Evolutionary conservation across 768 basidiomycete species (phyloP).

Genomic region (Ramaria sp.): DNA sequence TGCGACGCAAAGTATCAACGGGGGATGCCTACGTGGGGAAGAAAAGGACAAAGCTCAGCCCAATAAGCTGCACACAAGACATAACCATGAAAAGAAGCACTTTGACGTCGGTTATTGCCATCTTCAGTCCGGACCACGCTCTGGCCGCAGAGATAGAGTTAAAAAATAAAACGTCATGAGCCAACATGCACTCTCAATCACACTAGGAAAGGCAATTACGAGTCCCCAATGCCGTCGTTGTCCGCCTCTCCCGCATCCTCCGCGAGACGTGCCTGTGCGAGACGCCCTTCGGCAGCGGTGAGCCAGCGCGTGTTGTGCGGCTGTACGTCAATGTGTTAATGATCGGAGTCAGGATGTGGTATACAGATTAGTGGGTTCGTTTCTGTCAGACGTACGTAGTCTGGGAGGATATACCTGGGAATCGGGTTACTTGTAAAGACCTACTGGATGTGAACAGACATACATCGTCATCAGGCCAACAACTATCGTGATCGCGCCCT

Average conservation of each 20-base stretch:
- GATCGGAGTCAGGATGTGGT: not conserved
- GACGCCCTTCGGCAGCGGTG: constrained; percentile 32
- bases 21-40: constrained; percentile 25
- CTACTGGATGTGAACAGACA: constrained; percentile 12
- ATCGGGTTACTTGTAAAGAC: not conserved
- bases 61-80: constrained; percentile 12
- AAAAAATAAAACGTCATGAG: not conserved
- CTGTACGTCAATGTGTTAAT: not conserved
- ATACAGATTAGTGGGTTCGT: no score
- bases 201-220: constrained; percentile 28
- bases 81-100: constrained; percentile 14
- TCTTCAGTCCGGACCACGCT: constrained; percentile 12
- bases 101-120: constrained; percentile 13
- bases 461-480: constrained; percentile 46
- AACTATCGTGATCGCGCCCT: constrained; percentile 53
- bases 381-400: not conserved
- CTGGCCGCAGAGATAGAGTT: constrained; percentile 5
- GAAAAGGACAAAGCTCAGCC: constrained; percentile 14
- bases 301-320: constrained; percentile 50
- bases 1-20: not conserved
- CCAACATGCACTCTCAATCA: not conserved
- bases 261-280: constrained; percentile 57
- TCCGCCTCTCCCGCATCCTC: constrained; percentile 64
- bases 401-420: constrained; percentile 1
- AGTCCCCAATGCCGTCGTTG: constrained; percentile 42